These are phyloP conservation scores for Madurella mycetomatis DNA, from an alignment of 2,329 filamentous ascomycete species.

Conservation along the genomic window DNA sequence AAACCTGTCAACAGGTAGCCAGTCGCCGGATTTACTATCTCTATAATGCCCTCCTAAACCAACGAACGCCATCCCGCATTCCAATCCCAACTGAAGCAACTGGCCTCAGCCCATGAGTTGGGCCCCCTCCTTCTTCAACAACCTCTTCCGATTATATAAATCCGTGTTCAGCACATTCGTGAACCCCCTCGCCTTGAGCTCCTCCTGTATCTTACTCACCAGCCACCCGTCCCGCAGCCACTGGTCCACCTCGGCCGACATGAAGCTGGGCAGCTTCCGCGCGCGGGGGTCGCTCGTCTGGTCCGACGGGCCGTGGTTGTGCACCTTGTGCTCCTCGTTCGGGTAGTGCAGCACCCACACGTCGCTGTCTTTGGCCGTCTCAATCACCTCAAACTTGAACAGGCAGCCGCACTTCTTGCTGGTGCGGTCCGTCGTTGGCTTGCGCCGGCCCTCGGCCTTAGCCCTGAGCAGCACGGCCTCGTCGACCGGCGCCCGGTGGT, in stretches of 20 bases:
- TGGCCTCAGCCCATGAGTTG: neutral
- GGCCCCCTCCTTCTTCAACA: slow-evolving; percentile 29
- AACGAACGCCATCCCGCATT: neutral
- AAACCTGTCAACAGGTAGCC: neutral
- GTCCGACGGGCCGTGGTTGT: slow-evolving; percentile 36
- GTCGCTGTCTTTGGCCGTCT: slow-evolving; percentile 32
- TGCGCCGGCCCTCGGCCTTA: slow-evolving; percentile 30
- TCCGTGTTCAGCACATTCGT: slow-evolving; percentile 36
- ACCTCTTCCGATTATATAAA: slow-evolving; percentile 34
- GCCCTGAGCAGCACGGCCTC: slow-evolving; percentile 24
- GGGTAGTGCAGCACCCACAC: slow-evolving; percentile 37
- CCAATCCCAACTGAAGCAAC: neutral
- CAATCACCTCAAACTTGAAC: slow-evolving; percentile 36
- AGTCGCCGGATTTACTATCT: too few species aligned
- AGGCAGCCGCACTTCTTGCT: slow-evolving; percentile 36
- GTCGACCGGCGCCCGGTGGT: slow-evolving; percentile 26
- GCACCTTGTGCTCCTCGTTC: slow-evolving; percentile 32
- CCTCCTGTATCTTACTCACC: slow-evolving; percentile 35
- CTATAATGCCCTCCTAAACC: neutral
- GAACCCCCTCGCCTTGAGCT: slow-evolving; percentile 32
- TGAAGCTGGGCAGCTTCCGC: slow-evolving; percentile 30
- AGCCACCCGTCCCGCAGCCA: slow-evolving; percentile 31
- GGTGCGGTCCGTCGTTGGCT: slow-evolving; percentile 33
- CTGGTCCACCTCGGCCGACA: slow-evolving; percentile 33
- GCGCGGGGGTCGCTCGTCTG: slow-evolving; percentile 34